phyloP scores from a whole-genome alignment of 495 filamentous ascomycete species.

The Aspergillus sclerotioniger region DNA sequence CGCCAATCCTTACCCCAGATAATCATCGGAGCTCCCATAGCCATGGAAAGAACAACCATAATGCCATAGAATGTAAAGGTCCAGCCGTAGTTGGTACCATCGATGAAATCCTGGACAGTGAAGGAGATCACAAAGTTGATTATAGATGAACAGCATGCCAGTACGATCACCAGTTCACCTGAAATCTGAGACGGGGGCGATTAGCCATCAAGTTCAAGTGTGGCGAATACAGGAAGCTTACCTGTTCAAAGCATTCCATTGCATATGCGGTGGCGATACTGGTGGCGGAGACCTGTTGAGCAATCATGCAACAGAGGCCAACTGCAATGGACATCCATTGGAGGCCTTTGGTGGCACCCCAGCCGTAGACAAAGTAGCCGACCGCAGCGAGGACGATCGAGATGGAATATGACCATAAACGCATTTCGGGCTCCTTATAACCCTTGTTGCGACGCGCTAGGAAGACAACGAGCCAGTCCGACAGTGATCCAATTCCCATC shows the following conservation, averaged over 20 bases:
- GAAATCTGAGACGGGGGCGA: constrained; percentile 20
- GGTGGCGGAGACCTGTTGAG: constrained; percentile 36
- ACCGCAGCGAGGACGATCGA: constrained; percentile 28
- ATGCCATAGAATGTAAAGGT: constrained; percentile 31
- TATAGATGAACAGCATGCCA: constrained; percentile 31
- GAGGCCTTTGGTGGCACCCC: constrained; percentile 28
- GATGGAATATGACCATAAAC: constrained; percentile 28
- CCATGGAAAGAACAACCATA: constrained; percentile 22
- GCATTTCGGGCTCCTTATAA: constrained; percentile 38
- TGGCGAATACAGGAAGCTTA: constrained; percentile 11
- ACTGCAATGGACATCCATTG: constrained; percentile 37
- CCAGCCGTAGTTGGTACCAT: constrained; percentile 31
- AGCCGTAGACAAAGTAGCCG: constrained; percentile 36
- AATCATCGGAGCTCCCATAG: constrained; percentile 24
- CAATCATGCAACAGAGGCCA: constrained; percentile 34
- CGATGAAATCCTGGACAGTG: constrained; percentile 33
- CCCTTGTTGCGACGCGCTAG: constrained; percentile 32
- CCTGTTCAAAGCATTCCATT: constrained; percentile 37
- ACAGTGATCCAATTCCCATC: constrained; percentile 31
- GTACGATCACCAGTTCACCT: constrained; percentile 34
- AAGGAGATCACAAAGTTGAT: constrained; percentile 36
- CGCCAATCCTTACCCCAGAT: constrained; percentile 32
- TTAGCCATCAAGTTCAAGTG: not conserved
- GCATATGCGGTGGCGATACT: constrained; percentile 41
- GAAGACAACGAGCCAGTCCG: constrained; percentile 28